These are phyloP conservation scores for Trametopsis cervina DNA, from an alignment of 768 basidiomycete species.

Conservation along the genomic window DNA sequence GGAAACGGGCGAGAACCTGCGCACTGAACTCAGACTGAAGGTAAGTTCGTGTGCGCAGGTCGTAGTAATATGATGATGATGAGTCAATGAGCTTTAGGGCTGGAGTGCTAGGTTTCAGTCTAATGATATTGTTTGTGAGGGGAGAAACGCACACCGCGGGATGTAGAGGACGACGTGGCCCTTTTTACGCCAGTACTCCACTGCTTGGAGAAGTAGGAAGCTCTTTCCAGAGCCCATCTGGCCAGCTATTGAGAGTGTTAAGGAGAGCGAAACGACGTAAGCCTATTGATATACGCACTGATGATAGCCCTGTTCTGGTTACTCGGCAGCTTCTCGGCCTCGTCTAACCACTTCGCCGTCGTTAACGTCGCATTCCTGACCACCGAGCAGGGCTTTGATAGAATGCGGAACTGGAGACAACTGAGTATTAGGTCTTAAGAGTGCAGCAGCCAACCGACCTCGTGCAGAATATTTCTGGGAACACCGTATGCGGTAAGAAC, in stretches of 20 bases:
- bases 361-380: conserved; percentile 62
- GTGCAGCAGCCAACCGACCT: conserved; percentile 39
- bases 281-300: conserved; percentile 41
- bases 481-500: conserved; percentile 63
- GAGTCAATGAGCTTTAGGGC: conserved; percentile 65
- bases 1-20: conserved; percentile 55
- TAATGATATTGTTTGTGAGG: background rate
- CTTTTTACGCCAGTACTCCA: conserved; percentile 54
- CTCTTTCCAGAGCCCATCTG: conserved; percentile 77
- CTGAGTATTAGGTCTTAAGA: background rate
- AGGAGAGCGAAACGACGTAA: no score
- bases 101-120: conserved; percentile 15
- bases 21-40: conserved; percentile 60
- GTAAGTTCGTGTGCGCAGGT: conserved; percentile 71
- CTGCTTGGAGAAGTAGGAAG: conserved; percentile 67
- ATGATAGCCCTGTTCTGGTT: conserved; percentile 49
- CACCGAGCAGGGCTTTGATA: conserved; percentile 67
- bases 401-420: conserved; percentile 50
- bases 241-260: conserved; percentile 44
- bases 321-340: conserved; percentile 43
- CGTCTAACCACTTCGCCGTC: conserved; percentile 43
- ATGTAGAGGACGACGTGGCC: conserved; percentile 84
- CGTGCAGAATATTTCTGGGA: conserved; percentile 61
- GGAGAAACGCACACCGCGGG: conserved; percentile 55
- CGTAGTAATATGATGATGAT: conserved; percentile 64